Percentiles rank a stretch among this genome's conserved stretches.
Conservation (phyloP, 768 basidiomycete genomes). For the Hypholoma sublateritium region DNA sequence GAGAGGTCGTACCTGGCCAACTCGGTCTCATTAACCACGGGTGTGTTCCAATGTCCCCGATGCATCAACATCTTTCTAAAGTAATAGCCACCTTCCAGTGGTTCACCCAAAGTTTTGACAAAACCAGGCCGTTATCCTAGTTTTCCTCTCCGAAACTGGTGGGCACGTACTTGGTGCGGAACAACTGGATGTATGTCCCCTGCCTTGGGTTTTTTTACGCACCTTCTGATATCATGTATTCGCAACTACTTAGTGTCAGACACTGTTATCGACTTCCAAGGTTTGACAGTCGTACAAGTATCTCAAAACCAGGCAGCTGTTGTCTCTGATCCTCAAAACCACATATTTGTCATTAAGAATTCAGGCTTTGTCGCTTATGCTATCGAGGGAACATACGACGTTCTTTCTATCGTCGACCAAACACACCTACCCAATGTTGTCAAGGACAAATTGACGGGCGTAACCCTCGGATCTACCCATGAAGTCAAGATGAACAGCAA, state of each 20-base stretch:
- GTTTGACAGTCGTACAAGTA: conserved; percentile 83
- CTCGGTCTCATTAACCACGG: conserved; percentile 78
- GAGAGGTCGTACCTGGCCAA: conserved; percentile 68
- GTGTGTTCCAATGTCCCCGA: conserved; percentile 16
- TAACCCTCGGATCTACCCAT: conserved; percentile 67
- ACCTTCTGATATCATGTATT: neutral
- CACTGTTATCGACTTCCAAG: conserved; percentile 77
- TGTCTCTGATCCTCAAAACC: conserved; percentile 76
- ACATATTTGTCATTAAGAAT: conserved; percentile 79
- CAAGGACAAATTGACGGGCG: conserved; percentile 61
- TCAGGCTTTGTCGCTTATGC: conserved; percentile 78
- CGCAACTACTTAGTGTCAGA: conserved; percentile 79
- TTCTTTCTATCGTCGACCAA: conserved; percentile 82
- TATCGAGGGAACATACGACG: conserved; percentile 74
- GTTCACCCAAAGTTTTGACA: conserved; percentile 73
- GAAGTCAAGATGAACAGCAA: conserved; percentile 78
- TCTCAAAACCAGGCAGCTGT: conserved; percentile 82
- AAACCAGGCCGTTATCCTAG: conserved; percentile 77
- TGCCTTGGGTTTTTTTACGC: neutral
- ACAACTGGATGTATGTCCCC: conserved; percentile 59
- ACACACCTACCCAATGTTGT: conserved; percentile 68
- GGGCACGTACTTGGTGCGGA: conserved; percentile 75
- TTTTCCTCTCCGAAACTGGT: conserved; percentile 80
- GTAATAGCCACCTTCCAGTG: conserved; percentile 36
- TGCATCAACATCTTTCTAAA: neutral